Conservation (phyloP, 257 asterid genomes). For the Solanum sejunctum region DNA sequence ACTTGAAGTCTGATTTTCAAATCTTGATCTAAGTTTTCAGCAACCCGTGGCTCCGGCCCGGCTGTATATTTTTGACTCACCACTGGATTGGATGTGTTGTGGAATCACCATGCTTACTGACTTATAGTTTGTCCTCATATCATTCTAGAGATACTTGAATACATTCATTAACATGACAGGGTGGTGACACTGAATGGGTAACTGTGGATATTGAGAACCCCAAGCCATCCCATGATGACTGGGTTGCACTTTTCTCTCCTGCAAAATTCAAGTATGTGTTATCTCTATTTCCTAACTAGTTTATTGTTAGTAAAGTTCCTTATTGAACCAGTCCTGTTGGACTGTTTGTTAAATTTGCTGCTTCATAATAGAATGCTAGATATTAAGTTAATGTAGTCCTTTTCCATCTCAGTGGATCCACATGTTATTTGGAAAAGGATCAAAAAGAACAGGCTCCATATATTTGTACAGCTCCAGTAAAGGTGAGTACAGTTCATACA, state of each 20-base stretch:
- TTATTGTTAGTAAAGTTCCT: background rate
- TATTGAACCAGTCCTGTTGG: background rate
- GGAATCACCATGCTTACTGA: background rate
- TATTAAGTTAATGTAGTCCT: background rate
- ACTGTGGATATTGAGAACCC: conserved; percentile 35
- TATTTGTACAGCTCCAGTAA: conserved; percentile 71
- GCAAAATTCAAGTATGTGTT: conserved; percentile 66
- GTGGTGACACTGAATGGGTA: conserved; percentile 55
- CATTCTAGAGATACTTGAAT: background rate
- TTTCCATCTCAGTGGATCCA: conserved; percentile 46
- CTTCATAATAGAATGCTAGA: background rate
- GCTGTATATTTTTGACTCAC: background rate
- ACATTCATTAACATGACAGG: conserved; percentile 36
- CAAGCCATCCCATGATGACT: conserved; percentile 59
- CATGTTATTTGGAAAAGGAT: conserved; percentile 33
- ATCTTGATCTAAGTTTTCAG: too few relatives aligned
- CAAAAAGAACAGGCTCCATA: conserved; percentile 46
- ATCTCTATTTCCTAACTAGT: background rate
- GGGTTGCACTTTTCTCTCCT: conserved; percentile 94
- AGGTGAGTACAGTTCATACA: conserved; percentile 31
- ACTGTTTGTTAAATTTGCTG: background rate
- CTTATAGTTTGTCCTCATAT: background rate
- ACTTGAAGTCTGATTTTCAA: too few relatives aligned
- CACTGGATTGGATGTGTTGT: background rate
- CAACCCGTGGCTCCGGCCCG: background rate